These are phyloP conservation scores for Lipomyces starkeyi DNA, from an alignment of 805 yeast genomes.

Conservation along the genomic window DNA sequence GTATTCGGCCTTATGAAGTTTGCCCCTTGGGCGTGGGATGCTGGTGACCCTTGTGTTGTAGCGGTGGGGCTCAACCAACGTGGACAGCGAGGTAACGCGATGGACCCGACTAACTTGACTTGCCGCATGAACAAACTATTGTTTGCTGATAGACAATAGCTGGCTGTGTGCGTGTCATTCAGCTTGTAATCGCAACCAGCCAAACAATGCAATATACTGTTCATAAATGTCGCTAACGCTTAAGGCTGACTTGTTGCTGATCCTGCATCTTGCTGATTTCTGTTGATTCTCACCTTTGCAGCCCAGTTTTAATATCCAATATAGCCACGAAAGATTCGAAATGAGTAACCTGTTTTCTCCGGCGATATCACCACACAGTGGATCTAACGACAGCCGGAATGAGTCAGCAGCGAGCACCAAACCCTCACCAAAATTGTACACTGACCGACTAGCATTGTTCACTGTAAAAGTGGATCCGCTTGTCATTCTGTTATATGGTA, in stretches of 20 bases:
- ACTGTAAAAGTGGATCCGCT: background rate
- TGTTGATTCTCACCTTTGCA: background rate
- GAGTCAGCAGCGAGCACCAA: background rate
- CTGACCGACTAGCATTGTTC: background rate
- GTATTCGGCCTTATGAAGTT: too few relatives aligned
- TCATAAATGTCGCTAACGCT: background rate
- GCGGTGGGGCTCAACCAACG: too few relatives aligned
- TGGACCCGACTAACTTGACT: background rate
- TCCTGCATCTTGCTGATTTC: background rate
- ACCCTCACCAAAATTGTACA: background rate
- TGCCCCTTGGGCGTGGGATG: too few relatives aligned
- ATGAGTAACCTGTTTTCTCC: background rate
- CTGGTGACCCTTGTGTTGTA: too few relatives aligned
- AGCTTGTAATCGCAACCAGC: background rate
- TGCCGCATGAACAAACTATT: background rate
- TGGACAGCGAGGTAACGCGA: too few relatives aligned
- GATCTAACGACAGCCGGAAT: background rate
- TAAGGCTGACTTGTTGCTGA: background rate
- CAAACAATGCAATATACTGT: background rate
- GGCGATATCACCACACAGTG: background rate
- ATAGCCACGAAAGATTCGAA: background rate
- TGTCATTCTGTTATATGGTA: background rate
- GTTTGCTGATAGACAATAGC: background rate
- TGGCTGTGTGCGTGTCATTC: background rate
- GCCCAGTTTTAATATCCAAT: background rate